A percentile compares a stretch with the other conserved stretches of the same genome.
Evolutionary conservation across 306 rosid genomes (phyloP).

Genomic region (Ochetophila trinervis): DNA sequence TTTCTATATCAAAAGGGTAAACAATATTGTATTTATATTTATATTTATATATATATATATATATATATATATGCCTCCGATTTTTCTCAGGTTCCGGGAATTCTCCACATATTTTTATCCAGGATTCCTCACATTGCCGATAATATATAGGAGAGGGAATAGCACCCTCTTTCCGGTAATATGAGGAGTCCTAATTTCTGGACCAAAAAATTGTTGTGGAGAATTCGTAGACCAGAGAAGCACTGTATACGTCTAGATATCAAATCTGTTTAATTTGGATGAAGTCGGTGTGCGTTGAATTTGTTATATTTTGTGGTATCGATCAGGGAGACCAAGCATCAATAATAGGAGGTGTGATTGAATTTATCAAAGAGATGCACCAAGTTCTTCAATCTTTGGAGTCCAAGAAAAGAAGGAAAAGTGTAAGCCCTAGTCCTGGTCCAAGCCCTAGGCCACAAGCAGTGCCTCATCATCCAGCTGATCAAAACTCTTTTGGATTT

Average conservation of each 20-base stretch:
- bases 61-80: too few species aligned
- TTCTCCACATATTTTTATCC: too few species aligned
- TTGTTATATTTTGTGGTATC: background rate
- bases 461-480: background rate
- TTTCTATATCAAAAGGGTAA: slow-evolving; percentile 97
- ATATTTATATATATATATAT: too few species aligned
- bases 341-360: slow-evolving; percentile 88
- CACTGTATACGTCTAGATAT: too few species aligned
- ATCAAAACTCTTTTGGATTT: slow-evolving; percentile 31
- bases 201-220: too few species aligned
- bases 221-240: too few species aligned
- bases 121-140: too few species aligned
- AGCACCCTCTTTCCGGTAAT: too few species aligned
- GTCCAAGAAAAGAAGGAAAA: slow-evolving; percentile 81
- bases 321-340: slow-evolving; percentile 94
- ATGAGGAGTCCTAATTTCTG: too few species aligned
- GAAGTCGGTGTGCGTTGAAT: background rate
- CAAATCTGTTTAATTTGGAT: background rate
- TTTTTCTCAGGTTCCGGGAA: too few species aligned
- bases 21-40: background rate
- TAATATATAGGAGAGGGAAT: too few species aligned
- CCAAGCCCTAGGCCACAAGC: slow-evolving; percentile 51
- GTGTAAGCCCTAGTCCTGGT: slow-evolving; percentile 82
- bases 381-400: slow-evolving; percentile 79
- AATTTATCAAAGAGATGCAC: slow-evolving; percentile 91